Percentiles rank a stretch among this genome's conserved stretches.
Conservation (phyloP, 139 green algal genomes). For the Volvox africanus region DNA sequence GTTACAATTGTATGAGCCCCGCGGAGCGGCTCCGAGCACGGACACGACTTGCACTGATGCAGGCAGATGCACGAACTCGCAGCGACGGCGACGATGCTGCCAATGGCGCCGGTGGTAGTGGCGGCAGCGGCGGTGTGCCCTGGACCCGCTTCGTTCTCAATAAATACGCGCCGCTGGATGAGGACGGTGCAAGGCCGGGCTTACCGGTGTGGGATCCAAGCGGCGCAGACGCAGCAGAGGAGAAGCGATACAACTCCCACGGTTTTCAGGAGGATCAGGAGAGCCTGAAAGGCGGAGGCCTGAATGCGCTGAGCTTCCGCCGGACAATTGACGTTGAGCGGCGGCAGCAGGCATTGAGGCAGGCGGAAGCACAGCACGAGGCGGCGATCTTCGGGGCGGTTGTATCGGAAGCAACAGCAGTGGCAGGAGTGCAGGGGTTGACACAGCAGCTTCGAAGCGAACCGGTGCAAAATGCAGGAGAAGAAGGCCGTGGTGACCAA, state of each 20-base stretch:
- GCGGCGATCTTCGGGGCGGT: constrained; percentile 30
- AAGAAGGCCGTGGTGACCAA: no score
- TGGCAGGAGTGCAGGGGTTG: neutral
- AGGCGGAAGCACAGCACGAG: constrained; percentile 15
- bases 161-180: neutral
- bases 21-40: constrained; percentile 29
- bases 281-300: neutral
- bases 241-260: constrained; percentile 34
- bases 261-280: neutral
- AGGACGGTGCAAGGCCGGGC: constrained; percentile 17
- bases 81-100: neutral
- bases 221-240: neutral
- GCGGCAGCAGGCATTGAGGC: neutral
- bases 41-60: constrained; percentile 36
- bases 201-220: neutral
- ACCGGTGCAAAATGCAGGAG: no score
- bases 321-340: neutral
- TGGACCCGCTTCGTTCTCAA: constrained; percentile 45
- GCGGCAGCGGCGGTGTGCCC: neutral
- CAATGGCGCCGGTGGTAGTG: neutral
- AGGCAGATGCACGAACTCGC: constrained; percentile 8
- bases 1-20: constrained; percentile 16
- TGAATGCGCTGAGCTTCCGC: constrained; percentile 3
- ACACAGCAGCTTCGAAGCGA: neutral
- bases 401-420: neutral